Evolutionary conservation across 306 rosid genomes (phyloP).

Genomic region (Vachellia collinsii): DNA sequence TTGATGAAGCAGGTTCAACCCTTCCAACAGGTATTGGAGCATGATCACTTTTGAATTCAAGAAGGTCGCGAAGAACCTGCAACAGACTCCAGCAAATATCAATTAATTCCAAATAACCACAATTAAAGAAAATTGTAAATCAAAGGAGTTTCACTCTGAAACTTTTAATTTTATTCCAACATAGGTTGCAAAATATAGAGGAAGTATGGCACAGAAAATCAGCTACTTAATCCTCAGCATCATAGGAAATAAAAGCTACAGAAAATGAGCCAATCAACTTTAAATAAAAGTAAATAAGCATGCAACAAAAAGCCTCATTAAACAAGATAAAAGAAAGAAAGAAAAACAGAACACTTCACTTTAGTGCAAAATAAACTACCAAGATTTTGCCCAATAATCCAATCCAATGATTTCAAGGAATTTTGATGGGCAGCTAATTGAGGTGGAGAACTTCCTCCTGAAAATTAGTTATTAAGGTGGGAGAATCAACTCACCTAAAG

Average conservation of each 20-base stretch:
- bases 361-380: neutral
- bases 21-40: slow-evolving; percentile 92
- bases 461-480: neutral
- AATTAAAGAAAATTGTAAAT: slow-evolving; percentile 14
- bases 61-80: slow-evolving; percentile 97
- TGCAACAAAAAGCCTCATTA: neutral
- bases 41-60: slow-evolving; percentile 90
- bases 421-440: neutral
- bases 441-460: neutral
- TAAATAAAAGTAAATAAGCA: neutral
- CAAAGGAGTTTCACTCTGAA: neutral
- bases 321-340: neutral
- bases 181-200: neutral
- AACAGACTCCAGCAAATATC: slow-evolving; percentile 26
- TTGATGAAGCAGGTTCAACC: slow-evolving; percentile 93
- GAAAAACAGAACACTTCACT: neutral
- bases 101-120: slow-evolving; percentile 20
- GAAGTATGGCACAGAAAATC: neutral
- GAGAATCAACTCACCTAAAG: neutral
- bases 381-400: neutral
- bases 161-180: neutral
- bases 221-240: neutral
- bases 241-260: neutral
- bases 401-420: neutral
- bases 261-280: neutral